These are phyloP conservation scores for Gorgonomyces haynaldii DNA, from an alignment of 192 early-diverging fungal genomes.

Conservation along the genomic window DNA sequence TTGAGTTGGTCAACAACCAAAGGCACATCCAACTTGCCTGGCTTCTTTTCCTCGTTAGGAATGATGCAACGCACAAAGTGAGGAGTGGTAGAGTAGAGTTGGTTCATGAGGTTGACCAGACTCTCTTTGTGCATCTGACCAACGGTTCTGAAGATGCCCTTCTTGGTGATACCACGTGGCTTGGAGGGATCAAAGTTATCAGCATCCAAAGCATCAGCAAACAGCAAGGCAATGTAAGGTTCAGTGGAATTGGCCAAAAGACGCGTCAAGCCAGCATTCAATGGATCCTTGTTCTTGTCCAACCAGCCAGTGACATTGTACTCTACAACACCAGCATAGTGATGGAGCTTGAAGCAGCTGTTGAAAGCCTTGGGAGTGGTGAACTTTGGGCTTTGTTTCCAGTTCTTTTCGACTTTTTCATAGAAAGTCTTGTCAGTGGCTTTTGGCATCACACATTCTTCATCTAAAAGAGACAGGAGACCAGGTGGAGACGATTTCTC, in stretches of 20 bases:
- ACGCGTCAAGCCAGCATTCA: slow-evolving; percentile 88
- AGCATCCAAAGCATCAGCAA: slow-evolving; percentile 61
- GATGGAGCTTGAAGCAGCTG: slow-evolving; percentile 78
- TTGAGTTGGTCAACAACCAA: slow-evolving; percentile 86
- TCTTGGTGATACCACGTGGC: slow-evolving; percentile 46
- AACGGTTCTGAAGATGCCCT: slow-evolving; percentile 86
- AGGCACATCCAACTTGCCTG: slow-evolving; percentile 70
- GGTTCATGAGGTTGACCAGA: slow-evolving; percentile 76
- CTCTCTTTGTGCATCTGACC: slow-evolving; percentile 92
- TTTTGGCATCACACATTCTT: slow-evolving; percentile 96
- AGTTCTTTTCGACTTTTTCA: slow-evolving; percentile 79
- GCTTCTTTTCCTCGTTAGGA: slow-evolving; percentile 82
- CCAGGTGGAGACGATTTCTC: slow-evolving; percentile 95
- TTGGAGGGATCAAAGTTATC: slow-evolving; percentile 28
- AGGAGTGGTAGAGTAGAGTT: slow-evolving; percentile 80
- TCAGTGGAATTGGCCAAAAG: slow-evolving; percentile 74
- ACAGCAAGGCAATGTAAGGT: slow-evolving; percentile 66
- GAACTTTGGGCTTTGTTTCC: slow-evolving; percentile 86
- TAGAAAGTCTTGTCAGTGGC: slow-evolving; percentile 91
- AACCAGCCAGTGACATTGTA: slow-evolving; percentile 86
- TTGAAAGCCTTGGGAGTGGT: slow-evolving; percentile 74
- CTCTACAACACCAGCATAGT: slow-evolving; percentile 94
- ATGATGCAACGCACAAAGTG: slow-evolving; percentile 98
- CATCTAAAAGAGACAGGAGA: slow-evolving; percentile 89
- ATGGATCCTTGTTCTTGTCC: slow-evolving; percentile 97